Evolutionary conservation across 306 rosid species (phyloP), one percentile per base, ranked within the genome.

Genomic region (Vicia faba): DNA sequence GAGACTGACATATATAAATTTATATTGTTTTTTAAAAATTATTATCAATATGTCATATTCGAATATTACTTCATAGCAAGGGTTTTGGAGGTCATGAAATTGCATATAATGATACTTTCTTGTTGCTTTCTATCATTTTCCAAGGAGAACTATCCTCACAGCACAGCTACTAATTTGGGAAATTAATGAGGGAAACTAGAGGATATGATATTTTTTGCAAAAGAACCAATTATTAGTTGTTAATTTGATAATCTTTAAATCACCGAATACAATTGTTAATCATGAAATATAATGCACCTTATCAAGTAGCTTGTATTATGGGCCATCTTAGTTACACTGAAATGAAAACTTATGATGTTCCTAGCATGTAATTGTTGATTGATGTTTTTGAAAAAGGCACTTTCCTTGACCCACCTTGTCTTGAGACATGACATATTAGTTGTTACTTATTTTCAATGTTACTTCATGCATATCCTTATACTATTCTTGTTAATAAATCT

Each of bases 71-170:
- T 25, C 28, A 25, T 25, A 25, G 28, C 28, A 1, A 25, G 23
- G 23, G 23, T 20, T 20, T 20, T 20, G 23, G 23, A 25, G 28
- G 51, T 49, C 26, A 18, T 49, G 3, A 8, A 43, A 8, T 16
- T 49, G 54, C 16, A 38, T 19, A 56, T 20, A 18, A 65, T 65
- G 46, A 12, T 55, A 35, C 65, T 55, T 64, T 65, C 14, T 14
- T 11, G 56, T 55, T 76, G 51, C 45, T 76, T 50, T 57, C 64
- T 40, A 71, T 70, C 71, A 45, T 56, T 76, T 70, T 46, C 75
- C 14, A 31, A 31, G 61, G 57, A 64, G n/a, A 14, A 45, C 10
- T 18, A 15, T 38, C 13, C 16, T 48, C 46, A 38, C 65, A 64
- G 59, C 46, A 38, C 65, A 64, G 59, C 78, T 63, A 29, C 38